Percentiles rank a stretch among this genome's conserved stretches.
Evolutionary conservation across 169 alveolate species (phyloP).

Genomic region (Plasmodium gaboni): DNA sequence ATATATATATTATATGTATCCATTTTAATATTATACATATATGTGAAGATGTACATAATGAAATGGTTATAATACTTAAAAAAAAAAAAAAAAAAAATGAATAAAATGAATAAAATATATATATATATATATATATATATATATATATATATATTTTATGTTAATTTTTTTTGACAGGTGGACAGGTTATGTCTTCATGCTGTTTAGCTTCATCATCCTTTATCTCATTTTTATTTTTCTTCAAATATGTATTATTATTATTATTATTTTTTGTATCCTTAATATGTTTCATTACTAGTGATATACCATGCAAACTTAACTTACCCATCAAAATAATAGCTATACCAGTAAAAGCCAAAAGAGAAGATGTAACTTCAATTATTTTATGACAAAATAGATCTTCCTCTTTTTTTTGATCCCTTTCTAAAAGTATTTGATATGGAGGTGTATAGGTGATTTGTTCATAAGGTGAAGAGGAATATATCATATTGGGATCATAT

Average conservation of each 20-base stretch:
- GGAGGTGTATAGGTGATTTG: conserved; percentile 23
- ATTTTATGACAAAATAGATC: conserved; percentile 17
- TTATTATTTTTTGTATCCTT: background rate
- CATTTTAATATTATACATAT: no score
- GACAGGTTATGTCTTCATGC: background rate
- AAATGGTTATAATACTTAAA: no score
- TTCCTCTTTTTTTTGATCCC: background rate
- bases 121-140: conserved; percentile 18
- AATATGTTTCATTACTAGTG: conserved; percentile 13
- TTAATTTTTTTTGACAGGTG: no score
- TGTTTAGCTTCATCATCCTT: background rate
- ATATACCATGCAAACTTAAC: conserved; percentile 62
- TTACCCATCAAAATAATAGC: conserved; percentile 58
- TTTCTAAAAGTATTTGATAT: background rate
- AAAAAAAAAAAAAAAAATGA: no score
- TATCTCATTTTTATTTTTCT: background rate
- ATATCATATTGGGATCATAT: conserved; percentile 1
- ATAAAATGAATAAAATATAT: background rate
- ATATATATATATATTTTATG: background rate
- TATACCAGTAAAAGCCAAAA: conserved; percentile 66
- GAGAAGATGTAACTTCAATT: conserved; percentile 56
- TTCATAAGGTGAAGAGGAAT: conserved; percentile 16
- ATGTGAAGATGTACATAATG: no score
- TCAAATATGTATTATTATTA: no score
- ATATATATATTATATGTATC: no score